phyloP scores from a whole-genome alignment of 2,329 filamentous ascomycete genomes.

The Pyrenophora tritici-repentis region DNA sequence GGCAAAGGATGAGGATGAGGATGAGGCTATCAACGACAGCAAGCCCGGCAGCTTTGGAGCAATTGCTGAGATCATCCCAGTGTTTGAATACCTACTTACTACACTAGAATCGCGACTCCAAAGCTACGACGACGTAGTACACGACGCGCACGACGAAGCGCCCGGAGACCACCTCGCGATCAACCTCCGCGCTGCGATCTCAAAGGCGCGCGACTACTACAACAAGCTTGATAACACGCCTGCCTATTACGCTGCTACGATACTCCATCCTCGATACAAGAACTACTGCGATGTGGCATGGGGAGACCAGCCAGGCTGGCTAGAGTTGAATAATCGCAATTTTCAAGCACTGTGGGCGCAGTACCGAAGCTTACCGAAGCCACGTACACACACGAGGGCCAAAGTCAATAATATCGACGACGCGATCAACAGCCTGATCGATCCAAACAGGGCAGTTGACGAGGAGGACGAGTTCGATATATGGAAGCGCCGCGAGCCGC shows the following conservation, averaged over 20 bases:
- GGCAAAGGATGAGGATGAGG: too few species aligned
- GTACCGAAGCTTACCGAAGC: background rate
- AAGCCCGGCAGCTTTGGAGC: too few species aligned
- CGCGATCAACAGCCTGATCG: background rate
- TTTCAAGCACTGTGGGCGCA: background rate
- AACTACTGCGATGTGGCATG: constrained; percentile 1
- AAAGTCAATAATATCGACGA: background rate
- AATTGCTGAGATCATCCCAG: too few species aligned
- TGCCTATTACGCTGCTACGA: too few species aligned
- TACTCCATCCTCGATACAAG: constrained; percentile 7
- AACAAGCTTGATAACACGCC: background rate
- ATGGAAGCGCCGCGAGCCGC: background rate
- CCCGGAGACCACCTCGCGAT: constrained; percentile 10
- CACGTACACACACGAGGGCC: background rate
- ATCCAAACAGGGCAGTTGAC: too few species aligned
- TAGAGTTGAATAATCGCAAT: background rate
- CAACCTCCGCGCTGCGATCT: constrained; percentile 5
- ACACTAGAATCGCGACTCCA: background rate
- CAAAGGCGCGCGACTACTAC: constrained; percentile 11
- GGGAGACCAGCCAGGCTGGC: background rate
- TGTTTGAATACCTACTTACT: constrained; percentile 1
- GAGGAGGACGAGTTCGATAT: background rate
- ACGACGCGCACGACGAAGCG: too few species aligned
- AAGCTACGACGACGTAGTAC: background rate
- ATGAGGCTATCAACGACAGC: too few species aligned